phyloP scores from a whole-genome alignment of 495 filamentous ascomycete genomes.

The Immersiella caudata region DNA sequence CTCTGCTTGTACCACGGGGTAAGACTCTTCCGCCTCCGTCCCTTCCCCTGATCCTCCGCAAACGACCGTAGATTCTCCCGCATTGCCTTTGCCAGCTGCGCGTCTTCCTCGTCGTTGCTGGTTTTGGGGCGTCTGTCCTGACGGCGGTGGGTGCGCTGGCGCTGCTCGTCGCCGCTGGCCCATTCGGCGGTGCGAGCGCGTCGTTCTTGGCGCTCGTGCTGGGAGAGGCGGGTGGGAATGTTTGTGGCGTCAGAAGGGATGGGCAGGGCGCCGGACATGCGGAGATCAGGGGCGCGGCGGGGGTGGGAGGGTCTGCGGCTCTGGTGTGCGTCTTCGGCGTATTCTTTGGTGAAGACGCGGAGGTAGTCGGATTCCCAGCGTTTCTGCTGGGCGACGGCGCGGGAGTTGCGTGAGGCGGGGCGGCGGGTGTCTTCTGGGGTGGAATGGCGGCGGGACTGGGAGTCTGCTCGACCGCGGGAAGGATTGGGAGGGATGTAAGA shows the following conservation, averaged over 20 bases:
- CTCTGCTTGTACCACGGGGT: background rate
- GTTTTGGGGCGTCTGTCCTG: background rate
- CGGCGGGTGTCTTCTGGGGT: background rate
- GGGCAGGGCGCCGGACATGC: background rate
- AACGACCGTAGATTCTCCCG: background rate
- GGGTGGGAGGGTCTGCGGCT: background rate
- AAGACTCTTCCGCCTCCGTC: background rate
- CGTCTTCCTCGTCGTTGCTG: background rate
- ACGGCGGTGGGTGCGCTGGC: background rate
- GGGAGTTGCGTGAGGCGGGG: background rate
- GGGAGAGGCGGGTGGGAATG: background rate
- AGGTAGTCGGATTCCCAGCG: background rate
- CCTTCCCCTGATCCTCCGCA: background rate
- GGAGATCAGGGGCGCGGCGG: background rate
- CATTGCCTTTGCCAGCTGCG: background rate
- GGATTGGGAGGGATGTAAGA: no score
- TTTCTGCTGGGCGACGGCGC: background rate
- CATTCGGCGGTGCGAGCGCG: background rate
- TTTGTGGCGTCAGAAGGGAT: background rate
- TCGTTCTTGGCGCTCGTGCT: background rate
- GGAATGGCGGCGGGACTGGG: background rate
- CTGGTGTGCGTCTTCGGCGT: background rate
- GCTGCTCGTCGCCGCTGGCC: background rate
- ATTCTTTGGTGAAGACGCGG: background rate
- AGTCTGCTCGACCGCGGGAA: background rate